Evolutionary conservation across 768 basidiomycete genomes (phyloP), one percentile per base, ranked within the genome.

Genomic region (Solioccasus polychromus): DNA sequence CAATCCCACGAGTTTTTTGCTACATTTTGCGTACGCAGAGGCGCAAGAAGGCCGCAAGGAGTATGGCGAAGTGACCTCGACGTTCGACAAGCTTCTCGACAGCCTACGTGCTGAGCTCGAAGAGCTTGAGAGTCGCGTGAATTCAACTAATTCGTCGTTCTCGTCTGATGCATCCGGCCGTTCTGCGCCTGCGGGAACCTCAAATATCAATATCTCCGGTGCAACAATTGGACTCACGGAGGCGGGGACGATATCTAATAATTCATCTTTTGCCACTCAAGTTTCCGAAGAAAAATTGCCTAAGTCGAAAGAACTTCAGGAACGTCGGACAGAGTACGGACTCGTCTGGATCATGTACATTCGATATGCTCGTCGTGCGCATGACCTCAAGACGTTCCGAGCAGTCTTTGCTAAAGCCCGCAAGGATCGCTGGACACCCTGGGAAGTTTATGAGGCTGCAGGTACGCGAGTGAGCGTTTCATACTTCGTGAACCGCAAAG

Each of bases 391-490:
- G 65, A 72, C 84, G 3, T 84, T 87, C 31, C 73, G 94, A 44
- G 71, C 74, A 1, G 70, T 92, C 6, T 98, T 98, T 57, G 79
- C 77, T 17, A 86, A 85, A 65, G 91, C 92, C 10, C 75, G 93
- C 54, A 88, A 82, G 59, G 78, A 80, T 44, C 76, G 75, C 36
- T 88, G 77, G 79, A 78, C 78, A 2, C 76, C 89, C 14, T 98
- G 96, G 96, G 88, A 94, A 58, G 87, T 92, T 0, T 95, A 85
- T 57, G 94, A 98, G 63, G 88, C 93, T 34, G 84, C 90, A 44
- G 93, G 93, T 94, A 37, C 34, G 36, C 18, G 37, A 5, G 34
- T 44, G 20, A 40, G 29, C n/a, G 7, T 24, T 31, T 36, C 42
- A 35, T n/a, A n/a, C n/a, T n/a, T n/a, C n/a, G 35, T 17, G 18